Evolutionary conservation across 768 basidiomycete species (phyloP).

Genomic region (Mrakia gelida): DNA sequence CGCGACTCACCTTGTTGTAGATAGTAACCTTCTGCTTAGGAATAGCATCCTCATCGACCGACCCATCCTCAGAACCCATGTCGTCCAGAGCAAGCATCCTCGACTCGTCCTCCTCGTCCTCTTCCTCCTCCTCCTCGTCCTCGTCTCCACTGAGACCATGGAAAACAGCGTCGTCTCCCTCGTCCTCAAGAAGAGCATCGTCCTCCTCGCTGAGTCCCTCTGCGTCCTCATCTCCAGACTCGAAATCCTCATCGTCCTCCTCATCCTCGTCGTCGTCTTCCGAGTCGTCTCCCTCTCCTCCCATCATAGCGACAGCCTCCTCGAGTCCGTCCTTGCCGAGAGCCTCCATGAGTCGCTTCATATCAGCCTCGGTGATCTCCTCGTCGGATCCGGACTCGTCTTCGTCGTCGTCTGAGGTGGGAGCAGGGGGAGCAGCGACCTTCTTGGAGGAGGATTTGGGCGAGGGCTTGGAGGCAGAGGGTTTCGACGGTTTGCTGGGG

Average conservation of each 20-base stretch:
- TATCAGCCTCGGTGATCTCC: constrained; percentile 24
- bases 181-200: constrained; percentile 17
- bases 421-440: constrained; percentile 16
- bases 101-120: constrained; percentile 40
- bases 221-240: constrained; percentile 16
- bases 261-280: constrained; percentile 18
- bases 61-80: constrained; percentile 48
- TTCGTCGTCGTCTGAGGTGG: constrained; percentile 11
- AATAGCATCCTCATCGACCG: constrained; percentile 69
- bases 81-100: constrained; percentile 62
- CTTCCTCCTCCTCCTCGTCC: constrained; percentile 21
- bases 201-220: constrained; percentile 26
- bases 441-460: constrained; percentile 24
- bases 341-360: constrained; percentile 31
- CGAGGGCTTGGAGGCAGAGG: constrained; percentile 13
- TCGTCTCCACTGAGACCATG: neutral
- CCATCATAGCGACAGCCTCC: constrained; percentile 31
- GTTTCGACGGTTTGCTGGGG: neutral
- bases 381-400: constrained; percentile 20
- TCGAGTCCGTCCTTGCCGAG: constrained; percentile 30
- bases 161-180: neutral
- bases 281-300: neutral
- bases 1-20: constrained; percentile 55
- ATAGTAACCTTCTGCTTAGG: constrained; percentile 78
- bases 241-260: constrained; percentile 31